phyloP scores from a whole-genome alignment of 2,329 filamentous ascomycete species.

The Decorospora gaudefroyi region DNA sequence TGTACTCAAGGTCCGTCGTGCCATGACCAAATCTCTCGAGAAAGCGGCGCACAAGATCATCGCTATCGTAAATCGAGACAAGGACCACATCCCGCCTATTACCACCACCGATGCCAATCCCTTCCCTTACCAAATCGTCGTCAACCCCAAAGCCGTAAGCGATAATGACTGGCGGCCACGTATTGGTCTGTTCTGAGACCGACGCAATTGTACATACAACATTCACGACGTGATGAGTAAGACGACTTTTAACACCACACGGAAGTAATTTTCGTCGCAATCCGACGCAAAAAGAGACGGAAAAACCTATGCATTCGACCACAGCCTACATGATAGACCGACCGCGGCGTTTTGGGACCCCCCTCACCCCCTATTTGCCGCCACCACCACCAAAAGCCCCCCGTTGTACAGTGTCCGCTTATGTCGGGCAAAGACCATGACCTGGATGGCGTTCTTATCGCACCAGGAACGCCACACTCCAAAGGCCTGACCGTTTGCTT shows the following conservation, averaged over 20 bases:
- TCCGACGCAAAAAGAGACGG: conserved; percentile 24
- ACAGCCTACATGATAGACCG: conserved; percentile 7
- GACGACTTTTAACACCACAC: conserved; percentile 34
- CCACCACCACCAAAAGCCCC: conserved; percentile 18
- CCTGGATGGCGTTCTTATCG: conserved; percentile 4
- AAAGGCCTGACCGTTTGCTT: conserved; percentile 9
- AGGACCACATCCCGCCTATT: conserved; percentile 95
- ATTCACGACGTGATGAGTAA: conserved; percentile 13
- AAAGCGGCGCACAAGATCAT: conserved; percentile 90
- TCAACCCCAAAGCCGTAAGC: conserved; percentile 72
- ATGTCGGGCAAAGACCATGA: conserved; percentile 23
- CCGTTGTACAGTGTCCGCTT: conserved; percentile 35
- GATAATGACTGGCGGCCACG: conserved; percentile 74
- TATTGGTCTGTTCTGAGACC: conserved; percentile 60
- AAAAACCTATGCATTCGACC: conserved; percentile 19
- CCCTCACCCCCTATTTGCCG: conserved; percentile 6
- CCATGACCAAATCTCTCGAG: conserved; percentile 87
- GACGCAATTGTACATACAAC: conserved; percentile 28
- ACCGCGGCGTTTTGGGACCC: conserved; percentile 6
- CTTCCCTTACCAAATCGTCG: conserved; percentile 89
- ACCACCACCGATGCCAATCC: conserved; percentile 90
- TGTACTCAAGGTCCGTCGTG: conserved; percentile 81
- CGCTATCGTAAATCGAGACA: conserved; percentile 81
- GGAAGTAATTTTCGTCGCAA: conserved; percentile 5
- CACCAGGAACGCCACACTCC: conserved; percentile 2